Conservation (phyloP, 2,329 filamentous ascomycete species). For the Pseudogymnoascus sp. region DNA sequence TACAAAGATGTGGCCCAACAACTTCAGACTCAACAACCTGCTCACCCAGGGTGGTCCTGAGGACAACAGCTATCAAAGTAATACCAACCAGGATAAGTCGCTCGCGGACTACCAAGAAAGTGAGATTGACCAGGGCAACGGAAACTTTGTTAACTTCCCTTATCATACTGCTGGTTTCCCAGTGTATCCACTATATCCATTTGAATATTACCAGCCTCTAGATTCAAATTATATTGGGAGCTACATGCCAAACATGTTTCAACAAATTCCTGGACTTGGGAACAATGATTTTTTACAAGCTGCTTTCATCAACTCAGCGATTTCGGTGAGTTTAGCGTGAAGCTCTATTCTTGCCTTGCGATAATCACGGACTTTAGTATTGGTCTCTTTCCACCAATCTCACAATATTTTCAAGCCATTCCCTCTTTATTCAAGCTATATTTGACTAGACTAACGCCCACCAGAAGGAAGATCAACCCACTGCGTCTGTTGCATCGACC, state of each 20-base stretch:
- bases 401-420: neutral
- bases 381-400: neutral
- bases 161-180: neutral
- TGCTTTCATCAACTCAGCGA: neutral
- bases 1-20: constrained; percentile 24
- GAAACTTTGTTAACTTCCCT: neutral
- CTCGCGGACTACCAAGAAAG: neutral
- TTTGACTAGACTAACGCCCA: neutral
- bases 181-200: neutral
- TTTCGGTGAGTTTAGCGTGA: neutral
- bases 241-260: neutral
- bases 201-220: neutral
- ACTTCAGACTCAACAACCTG: constrained; percentile 22
- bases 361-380: neutral
- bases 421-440: neutral
- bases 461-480: constrained; percentile 14
- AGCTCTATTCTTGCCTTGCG: neutral
- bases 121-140: neutral
- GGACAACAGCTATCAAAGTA: neutral
- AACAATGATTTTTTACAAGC: neutral
- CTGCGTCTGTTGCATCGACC: constrained; percentile 21
- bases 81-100: neutral
- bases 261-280: neutral
- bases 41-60: constrained; percentile 21
- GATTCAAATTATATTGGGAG: neutral